Percentiles rank a stretch among this genome's conserved stretches.
phyloP scores from a whole-genome alignment of 78 protist species.

The Planoprotostelium fungivorum region DNA sequence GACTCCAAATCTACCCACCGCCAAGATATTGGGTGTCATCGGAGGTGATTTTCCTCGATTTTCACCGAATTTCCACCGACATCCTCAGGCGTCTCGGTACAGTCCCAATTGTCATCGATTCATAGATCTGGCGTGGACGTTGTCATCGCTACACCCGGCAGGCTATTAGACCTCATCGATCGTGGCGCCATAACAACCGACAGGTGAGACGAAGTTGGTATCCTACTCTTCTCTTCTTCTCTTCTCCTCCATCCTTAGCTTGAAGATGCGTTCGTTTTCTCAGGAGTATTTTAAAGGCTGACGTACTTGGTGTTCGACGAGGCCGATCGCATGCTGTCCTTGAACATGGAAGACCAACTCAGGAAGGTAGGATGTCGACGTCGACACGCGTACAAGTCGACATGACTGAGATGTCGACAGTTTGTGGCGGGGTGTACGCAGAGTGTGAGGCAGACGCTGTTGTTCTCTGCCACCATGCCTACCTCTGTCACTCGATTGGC shows the following conservation, averaged over 20 bases:
- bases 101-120: conserved; percentile 49
- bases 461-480: not conserved
- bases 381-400: too few species aligned
- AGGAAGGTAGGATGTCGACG: conserved; percentile 21
- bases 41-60: not conserved
- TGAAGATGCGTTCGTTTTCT: not conserved
- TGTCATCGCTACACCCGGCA: conserved; percentile 91
- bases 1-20: not conserved
- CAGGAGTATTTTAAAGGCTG: not conserved
- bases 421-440: not conserved
- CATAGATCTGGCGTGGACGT: conserved; percentile 83
- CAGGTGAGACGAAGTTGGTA: not conserved
- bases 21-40: not conserved
- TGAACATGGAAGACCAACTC: conserved; percentile 95
- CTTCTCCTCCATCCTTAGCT: not conserved
- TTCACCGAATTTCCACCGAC: not conserved
- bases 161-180: conserved; percentile 86
- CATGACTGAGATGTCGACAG: not conserved
- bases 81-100: conserved; percentile 84
- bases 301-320: conserved; percentile 89
- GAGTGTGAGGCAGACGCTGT: not conserved
- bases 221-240: not conserved
- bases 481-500: not conserved
- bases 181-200: conserved; percentile 24
- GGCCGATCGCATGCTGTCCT: conserved; percentile 97